phyloP scores from a whole-genome alignment of 2,329 filamentous ascomycete species.

The Fusarium duplospermum region DNA sequence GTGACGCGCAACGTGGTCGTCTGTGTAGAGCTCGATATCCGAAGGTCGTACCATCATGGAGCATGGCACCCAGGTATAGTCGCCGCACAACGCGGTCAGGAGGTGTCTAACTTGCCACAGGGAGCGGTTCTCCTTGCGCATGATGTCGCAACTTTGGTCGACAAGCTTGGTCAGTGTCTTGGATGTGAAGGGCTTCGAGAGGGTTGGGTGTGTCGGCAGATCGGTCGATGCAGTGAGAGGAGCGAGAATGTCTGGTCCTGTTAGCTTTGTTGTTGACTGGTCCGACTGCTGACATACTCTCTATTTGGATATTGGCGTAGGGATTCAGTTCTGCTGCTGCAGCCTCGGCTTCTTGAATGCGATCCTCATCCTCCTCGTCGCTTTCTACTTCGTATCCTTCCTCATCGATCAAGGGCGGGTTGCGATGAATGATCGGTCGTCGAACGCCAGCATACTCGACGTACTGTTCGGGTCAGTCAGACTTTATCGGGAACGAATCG shows the following conservation, averaged over 20 bases:
- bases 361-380: constrained; percentile 77
- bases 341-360: constrained; percentile 68
- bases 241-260: constrained; percentile 72
- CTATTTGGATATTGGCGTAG: constrained; percentile 77
- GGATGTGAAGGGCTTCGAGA: constrained; percentile 80
- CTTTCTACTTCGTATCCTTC: constrained; percentile 83
- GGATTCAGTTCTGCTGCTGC: constrained; percentile 78
- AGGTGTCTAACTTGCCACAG: constrained; percentile 81
- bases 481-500: constrained; percentile 10
- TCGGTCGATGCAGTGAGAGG: constrained; percentile 81
- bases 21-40: constrained; percentile 66
- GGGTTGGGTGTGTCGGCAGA: constrained; percentile 77
- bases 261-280: constrained; percentile 42
- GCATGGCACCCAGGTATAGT: constrained; percentile 76
- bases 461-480: constrained; percentile 59
- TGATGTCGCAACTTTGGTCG: constrained; percentile 74
- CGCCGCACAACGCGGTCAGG: constrained; percentile 78
- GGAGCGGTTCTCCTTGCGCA: constrained; percentile 79
- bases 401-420: constrained; percentile 78
- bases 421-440: constrained; percentile 79
- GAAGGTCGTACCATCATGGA: constrained; percentile 66
- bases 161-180: constrained; percentile 78
- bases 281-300: constrained; percentile 64
- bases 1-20: constrained; percentile 57
- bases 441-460: constrained; percentile 80